Conservation (phyloP, 192 early-diverging fungal genomes). For the Podila clonocystis region DNA sequence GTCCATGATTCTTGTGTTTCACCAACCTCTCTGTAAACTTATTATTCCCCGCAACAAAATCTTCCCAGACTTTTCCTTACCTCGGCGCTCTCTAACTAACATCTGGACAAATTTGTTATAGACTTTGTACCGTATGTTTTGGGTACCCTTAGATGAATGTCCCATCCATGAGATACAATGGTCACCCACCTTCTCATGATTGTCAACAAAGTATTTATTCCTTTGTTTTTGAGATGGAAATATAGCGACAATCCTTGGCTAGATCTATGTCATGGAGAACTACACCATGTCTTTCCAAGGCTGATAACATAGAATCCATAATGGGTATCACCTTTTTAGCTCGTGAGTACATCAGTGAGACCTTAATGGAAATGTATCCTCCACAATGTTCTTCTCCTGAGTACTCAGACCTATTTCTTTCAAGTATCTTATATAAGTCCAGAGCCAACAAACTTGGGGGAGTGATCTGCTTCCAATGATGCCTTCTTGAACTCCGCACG, state of each 20-base stretch:
- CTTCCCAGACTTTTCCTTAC: background rate
- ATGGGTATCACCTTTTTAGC: background rate
- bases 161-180: background rate
- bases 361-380: background rate
- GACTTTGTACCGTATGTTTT: background rate
- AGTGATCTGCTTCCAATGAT: background rate
- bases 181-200: conserved; percentile 2
- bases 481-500: background rate
- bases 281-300: background rate
- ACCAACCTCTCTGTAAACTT: background rate
- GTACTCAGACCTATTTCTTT: background rate
- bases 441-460: background rate
- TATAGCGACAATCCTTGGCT: background rate
- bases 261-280: conserved; percentile 3
- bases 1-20: background rate
- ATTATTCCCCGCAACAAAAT: background rate
- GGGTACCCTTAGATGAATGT: background rate
- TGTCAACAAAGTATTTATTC: no score
- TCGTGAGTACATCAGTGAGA: background rate
- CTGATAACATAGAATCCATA: background rate
- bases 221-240: background rate
- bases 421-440: background rate
- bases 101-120: conserved; percentile 1
- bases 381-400: background rate
- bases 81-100: conserved; percentile 3